These are phyloP conservation scores for Ascochyta fabae DNA, from an alignment of 2,329 filamentous ascomycete genomes.

Conservation along the genomic window DNA sequence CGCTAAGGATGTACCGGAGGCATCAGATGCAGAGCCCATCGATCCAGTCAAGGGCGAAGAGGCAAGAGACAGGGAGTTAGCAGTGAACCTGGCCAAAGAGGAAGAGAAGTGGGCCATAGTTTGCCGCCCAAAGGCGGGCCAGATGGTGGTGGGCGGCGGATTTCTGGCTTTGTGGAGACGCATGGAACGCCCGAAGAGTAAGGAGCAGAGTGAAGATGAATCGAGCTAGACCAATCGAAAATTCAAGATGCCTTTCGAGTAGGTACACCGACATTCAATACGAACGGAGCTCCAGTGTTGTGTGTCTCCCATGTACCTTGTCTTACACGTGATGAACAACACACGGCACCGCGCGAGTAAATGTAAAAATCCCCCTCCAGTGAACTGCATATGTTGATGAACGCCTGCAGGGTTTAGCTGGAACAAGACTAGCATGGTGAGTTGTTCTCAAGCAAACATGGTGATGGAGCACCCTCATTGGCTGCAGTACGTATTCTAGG, in stretches of 20 bases:
- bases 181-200: slow-evolving; percentile 32
- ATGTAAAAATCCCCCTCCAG: slow-evolving; percentile 13
- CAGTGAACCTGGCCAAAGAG: slow-evolving; percentile 29
- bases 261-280: slow-evolving; percentile 13
- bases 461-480: slow-evolving; percentile 26
- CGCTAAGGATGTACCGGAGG: slow-evolving; percentile 19
- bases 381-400: slow-evolving; percentile 11
- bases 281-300: neutral
- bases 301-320: slow-evolving; percentile 3
- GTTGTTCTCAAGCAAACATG: slow-evolving; percentile 15
- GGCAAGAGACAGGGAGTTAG: slow-evolving; percentile 39
- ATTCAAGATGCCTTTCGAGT: neutral
- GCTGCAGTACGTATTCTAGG: slow-evolving; percentile 29
- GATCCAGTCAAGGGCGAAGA: slow-evolving; percentile 31
- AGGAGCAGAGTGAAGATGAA: slow-evolving; percentile 9
- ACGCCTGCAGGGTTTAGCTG: slow-evolving; percentile 15
- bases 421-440: slow-evolving; percentile 17
- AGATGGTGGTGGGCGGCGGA: slow-evolving; percentile 45
- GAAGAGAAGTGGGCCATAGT: slow-evolving; percentile 46
- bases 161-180: slow-evolving; percentile 48
- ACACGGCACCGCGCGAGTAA: slow-evolving; percentile 15
- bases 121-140: slow-evolving; percentile 47
- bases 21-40: slow-evolving; percentile 16
- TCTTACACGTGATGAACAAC: slow-evolving; percentile 19
- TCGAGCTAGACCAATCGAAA: slow-evolving; percentile 10